These are phyloP conservation scores for Spiromastix sp. DNA, from an alignment of 2,329 filamentous ascomycete species.

Conservation along the genomic window DNA sequence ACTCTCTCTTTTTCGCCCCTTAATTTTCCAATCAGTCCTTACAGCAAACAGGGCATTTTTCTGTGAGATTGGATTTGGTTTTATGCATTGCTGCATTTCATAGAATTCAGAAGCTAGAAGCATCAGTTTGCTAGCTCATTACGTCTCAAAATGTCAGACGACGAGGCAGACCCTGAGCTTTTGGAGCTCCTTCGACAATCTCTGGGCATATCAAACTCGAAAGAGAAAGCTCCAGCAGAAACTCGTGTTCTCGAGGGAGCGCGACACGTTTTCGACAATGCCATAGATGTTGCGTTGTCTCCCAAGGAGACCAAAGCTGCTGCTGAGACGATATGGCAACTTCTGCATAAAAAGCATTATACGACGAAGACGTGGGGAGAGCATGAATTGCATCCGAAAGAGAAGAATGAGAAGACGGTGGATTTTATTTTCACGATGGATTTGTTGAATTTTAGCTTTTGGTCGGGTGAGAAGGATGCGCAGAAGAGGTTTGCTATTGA, in stretches of 20 bases:
- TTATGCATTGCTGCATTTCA: no score
- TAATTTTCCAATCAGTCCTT: no score
- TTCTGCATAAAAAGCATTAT: conserved; percentile 78
- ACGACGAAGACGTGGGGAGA: conserved; percentile 77
- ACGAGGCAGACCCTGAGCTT: conserved; percentile 81
- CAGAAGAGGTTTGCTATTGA: conserved; percentile 67
- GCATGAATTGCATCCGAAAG: conserved; percentile 80
- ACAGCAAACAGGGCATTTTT: no score
- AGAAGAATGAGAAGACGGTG: conserved; percentile 67
- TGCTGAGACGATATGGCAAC: conserved; percentile 63
- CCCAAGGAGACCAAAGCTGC: conserved; percentile 74
- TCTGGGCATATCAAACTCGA: conserved; percentile 51
- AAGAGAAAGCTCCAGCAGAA: conserved; percentile 48
- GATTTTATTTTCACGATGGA: conserved; percentile 98
- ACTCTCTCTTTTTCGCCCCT: no score
- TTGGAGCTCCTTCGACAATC: conserved; percentile 77
- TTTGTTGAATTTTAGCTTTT: conserved; percentile 92
- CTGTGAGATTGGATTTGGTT: no score
- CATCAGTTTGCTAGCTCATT: no score
- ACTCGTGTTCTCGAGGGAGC: conserved; percentile 75
- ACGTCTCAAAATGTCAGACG: conserved; percentile 81
- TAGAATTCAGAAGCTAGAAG: no score
- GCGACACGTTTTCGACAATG: conserved; percentile 81
- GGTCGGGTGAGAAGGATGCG: conserved; percentile 61
- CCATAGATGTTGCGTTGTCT: conserved; percentile 83